phyloP scores from a whole-genome alignment of 202 grass and related monocot genomes.

The Zizania palustris region DNA sequence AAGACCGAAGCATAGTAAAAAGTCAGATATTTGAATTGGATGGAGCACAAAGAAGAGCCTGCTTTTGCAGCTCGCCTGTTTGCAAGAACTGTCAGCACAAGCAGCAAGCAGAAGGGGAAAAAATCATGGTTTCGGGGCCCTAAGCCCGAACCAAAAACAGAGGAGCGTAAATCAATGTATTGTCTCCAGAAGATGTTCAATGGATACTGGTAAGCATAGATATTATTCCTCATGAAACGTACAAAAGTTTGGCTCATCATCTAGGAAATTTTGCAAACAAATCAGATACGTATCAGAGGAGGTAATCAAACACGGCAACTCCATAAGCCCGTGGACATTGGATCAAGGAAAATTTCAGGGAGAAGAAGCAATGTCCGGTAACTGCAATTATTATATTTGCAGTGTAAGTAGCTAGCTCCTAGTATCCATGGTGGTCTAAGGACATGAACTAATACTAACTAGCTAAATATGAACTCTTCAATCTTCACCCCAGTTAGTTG shows the following conservation, averaged over 20 bases:
- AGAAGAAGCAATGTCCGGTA: background rate
- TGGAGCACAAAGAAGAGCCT: background rate
- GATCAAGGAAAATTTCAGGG: background rate
- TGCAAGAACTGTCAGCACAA: background rate
- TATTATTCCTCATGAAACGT: background rate
- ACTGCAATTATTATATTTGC: slow-evolving; percentile 8
- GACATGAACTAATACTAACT: slow-evolving; percentile 11
- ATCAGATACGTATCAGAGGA: background rate
- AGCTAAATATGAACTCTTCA: background rate
- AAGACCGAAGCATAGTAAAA: background rate
- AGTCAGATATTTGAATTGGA: background rate
- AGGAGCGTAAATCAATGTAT: background rate
- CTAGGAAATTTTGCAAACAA: background rate
- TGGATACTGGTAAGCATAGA: background rate
- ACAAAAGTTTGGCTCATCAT: slow-evolving; percentile 19
- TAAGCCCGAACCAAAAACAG: background rate
- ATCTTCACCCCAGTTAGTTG: slow-evolving; percentile 53
- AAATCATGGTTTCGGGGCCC: background rate
- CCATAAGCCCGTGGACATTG: background rate
- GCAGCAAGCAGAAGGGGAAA: background rate
- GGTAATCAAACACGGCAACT: background rate
- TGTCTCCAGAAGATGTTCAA: background rate
- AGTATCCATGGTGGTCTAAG: background rate
- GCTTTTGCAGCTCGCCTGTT: background rate
- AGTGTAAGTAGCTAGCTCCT: slow-evolving; percentile 28